These are phyloP conservation scores for Colletotrichum lini DNA, from an alignment of 2,329 filamentous ascomycete species.

Conservation along the genomic window DNA sequence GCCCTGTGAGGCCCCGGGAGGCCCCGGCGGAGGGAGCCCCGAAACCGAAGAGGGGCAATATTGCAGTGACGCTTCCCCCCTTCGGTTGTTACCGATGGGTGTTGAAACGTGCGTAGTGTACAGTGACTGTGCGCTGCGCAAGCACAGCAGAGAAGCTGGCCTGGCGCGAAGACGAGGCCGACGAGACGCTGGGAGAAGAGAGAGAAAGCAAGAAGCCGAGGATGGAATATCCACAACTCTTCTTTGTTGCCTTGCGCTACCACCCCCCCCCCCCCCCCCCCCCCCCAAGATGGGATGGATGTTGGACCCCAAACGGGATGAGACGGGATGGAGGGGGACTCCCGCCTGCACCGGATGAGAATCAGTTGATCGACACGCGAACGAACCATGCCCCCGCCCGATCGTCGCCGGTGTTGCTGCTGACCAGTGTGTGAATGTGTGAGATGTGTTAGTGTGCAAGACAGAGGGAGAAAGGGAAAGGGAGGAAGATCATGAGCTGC, in stretches of 20 bases:
- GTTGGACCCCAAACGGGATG: slow-evolving; percentile 1
- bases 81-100: background rate
- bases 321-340: background rate
- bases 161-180: background rate
- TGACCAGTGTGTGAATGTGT: background rate
- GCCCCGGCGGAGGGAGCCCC: no score
- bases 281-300: background rate
- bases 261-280: no score
- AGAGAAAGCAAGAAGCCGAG: background rate
- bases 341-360: background rate
- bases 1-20: no score
- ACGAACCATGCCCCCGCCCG: background rate
- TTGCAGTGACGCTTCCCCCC: background rate
- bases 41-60: background rate
- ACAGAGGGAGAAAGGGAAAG: no score
- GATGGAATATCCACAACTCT: slow-evolving; percentile 10
- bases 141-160: background rate
- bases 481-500: no score
- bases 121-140: background rate
- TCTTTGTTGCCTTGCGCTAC: background rate
- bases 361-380: background rate
- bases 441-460: no score
- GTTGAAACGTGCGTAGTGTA: background rate
- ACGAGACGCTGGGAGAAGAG: background rate
- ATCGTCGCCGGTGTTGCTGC: background rate